These are phyloP conservation scores for Lathyrus sativus DNA, from an alignment of 306 rosid species.

Conservation along the genomic window DNA sequence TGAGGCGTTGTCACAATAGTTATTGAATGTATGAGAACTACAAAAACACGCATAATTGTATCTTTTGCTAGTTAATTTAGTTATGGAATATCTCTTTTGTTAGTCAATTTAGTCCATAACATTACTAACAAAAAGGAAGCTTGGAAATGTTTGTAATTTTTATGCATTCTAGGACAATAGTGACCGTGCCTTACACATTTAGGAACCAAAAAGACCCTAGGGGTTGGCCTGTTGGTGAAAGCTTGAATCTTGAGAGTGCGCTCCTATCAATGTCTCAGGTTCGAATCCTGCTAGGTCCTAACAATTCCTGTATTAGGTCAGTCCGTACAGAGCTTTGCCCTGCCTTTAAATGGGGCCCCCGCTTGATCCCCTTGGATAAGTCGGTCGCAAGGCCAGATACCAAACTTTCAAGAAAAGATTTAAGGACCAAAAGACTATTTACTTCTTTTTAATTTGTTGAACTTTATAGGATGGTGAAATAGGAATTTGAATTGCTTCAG, in stretches of 20 bases:
- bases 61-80: background rate
- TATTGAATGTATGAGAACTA: background rate
- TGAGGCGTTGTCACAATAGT: background rate
- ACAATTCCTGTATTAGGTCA: too few relatives aligned
- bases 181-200: background rate
- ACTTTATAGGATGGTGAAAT: slow-evolving; percentile 12
- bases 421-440: background rate
- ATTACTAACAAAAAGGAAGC: background rate
- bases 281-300: too few relatives aligned
- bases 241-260: too few relatives aligned
- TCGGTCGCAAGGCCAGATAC: too few relatives aligned
- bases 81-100: background rate
- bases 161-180: background rate
- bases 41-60: background rate
- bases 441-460: background rate
- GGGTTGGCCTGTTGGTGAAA: too few relatives aligned
- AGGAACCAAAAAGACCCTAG: background rate
- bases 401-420: background rate
- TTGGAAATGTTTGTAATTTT: background rate
- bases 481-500: slow-evolving; percentile 24
- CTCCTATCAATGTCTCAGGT: too few relatives aligned
- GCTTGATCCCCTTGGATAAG: too few relatives aligned
- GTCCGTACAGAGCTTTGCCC: too few relatives aligned
- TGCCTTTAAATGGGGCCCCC: too few relatives aligned
- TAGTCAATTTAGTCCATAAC: background rate